phyloP scores from a whole-genome alignment of 345 rosid genomes.

The Gossypium sturtianum region DNA sequence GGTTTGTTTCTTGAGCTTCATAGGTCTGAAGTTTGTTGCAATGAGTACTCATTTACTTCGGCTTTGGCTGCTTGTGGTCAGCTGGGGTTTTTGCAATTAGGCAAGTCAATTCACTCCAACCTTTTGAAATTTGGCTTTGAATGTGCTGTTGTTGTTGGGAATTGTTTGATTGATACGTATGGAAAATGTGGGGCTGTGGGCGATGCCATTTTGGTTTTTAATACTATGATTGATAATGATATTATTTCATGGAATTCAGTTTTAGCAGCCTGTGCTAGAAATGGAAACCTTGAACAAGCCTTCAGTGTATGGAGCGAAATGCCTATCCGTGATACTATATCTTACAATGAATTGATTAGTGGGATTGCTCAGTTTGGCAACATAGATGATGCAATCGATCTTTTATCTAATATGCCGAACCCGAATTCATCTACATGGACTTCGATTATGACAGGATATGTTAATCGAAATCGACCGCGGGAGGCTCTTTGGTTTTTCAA shows the following conservation, averaged over 20 bases:
- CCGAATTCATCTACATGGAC: constrained; percentile 82
- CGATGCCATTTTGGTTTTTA: constrained; percentile 49
- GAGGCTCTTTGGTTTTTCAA: constrained; percentile 52
- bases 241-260: constrained; percentile 75
- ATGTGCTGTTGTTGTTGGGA: constrained; percentile 33
- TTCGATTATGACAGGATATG: constrained; percentile 65
- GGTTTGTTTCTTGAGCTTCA: constrained; percentile 48
- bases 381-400: constrained; percentile 38
- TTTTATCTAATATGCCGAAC: constrained; percentile 43
- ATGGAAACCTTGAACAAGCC: constrained; percentile 45
- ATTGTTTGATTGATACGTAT: constrained; percentile 83
- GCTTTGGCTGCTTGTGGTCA: constrained; percentile 67
- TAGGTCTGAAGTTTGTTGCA: constrained; percentile 35
- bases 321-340: constrained; percentile 63
- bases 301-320: constrained; percentile 41
- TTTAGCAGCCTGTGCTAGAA: constrained; percentile 68
- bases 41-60: constrained; percentile 57
- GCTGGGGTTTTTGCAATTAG: constrained; percentile 27
- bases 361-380: constrained; percentile 58
- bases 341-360: constrained; percentile 65
- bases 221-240: constrained; percentile 46
- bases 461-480: constrained; percentile 37
- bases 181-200: constrained; percentile 61
- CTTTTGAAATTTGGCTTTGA: constrained; percentile 48
- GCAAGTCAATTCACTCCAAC: constrained; percentile 54